A percentile compares a stretch with the other conserved stretches of the same genome.
Conservation (phyloP, 2,329 filamentous ascomycete species). For the Basipetospora chlamydospora region DNA sequence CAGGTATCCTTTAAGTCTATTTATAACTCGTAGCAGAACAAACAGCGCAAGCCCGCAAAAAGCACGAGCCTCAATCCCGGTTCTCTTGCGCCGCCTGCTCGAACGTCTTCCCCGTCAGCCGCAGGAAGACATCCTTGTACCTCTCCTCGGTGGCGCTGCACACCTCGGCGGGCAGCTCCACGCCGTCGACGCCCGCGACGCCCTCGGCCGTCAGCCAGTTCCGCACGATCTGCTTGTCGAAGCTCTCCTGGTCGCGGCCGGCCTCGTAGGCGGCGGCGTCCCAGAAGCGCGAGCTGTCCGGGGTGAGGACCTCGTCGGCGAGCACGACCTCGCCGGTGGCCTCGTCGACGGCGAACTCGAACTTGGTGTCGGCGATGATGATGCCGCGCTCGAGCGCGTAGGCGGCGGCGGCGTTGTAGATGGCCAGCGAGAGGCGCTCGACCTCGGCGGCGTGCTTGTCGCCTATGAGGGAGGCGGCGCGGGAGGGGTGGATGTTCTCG, state of each 20-base stretch:
- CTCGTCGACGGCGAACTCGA: conserved; percentile 31
- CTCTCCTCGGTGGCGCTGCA: conserved; percentile 52
- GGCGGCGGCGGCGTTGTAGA: conserved; percentile 33
- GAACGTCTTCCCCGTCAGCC: conserved; percentile 41
- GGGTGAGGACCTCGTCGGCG: conserved; percentile 76
- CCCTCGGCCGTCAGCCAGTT: conserved; percentile 67
- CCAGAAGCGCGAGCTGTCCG: conserved; percentile 81
- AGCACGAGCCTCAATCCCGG: no score
- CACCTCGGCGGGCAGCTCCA: conserved; percentile 55
- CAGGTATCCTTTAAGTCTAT: no score
- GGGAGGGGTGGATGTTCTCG: conserved; percentile 67
- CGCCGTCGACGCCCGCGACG: conserved; percentile 24
- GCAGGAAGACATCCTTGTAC: conserved; percentile 62
- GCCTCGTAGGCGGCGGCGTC: conserved; percentile 47
- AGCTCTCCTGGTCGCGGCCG: conserved; percentile 65
- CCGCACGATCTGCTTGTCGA: conserved; percentile 75
- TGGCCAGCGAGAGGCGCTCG: conserved; percentile 16
- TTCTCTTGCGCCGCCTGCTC: conserved; percentile 14
- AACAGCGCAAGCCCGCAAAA: no score
- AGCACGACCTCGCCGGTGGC: conserved; percentile 17
- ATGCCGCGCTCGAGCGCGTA: conserved; percentile 36
- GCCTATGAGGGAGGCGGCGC: conserved; percentile 36
- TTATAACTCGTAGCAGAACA: no score
- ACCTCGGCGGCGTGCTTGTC: conserved; percentile 18
- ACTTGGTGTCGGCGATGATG: conserved; percentile 32